Percentiles rank a stretch among this genome's conserved stretches.
phyloP scores from a whole-genome alignment of 2,329 filamentous ascomycete genomes.

The Fusarium cyanostomum region DNA sequence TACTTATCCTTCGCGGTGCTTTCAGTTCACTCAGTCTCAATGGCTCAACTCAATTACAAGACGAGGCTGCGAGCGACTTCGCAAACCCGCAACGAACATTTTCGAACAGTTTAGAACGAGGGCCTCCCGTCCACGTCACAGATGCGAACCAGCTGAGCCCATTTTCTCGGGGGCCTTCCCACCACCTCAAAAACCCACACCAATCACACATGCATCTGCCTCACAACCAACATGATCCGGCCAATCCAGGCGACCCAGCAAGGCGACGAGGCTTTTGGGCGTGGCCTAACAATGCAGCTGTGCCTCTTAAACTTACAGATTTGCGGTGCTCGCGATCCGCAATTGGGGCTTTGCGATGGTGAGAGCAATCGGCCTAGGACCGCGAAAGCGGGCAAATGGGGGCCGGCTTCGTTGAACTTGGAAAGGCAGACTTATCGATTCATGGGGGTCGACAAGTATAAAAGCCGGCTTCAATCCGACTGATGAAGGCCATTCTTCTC shows the following conservation, averaged over 20 bases:
- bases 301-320: constrained; percentile 2
- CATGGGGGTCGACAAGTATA: not conserved
- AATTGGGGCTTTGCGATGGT: constrained; percentile 1
- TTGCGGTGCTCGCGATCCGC: not conserved
- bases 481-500: not conserved
- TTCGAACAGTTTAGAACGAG: constrained; percentile 15
- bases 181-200: constrained; percentile 11
- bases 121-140: constrained; percentile 17
- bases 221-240: not conserved
- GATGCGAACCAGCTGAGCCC: not conserved
- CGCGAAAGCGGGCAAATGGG: not conserved
- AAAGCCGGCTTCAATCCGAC: not conserved
- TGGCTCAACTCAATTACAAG: not conserved
- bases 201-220: constrained; percentile 25
- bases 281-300: not conserved
- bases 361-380: constrained; percentile 1
- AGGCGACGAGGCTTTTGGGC: constrained; percentile 19
- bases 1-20: not conserved
- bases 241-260: constrained; percentile 8
- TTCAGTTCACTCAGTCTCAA: not conserved
- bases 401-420: not conserved
- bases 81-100: constrained; percentile 2
- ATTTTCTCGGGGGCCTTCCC: not conserved
- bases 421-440: not conserved
- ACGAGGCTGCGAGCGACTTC: not conserved